These are phyloP conservation scores for Saccharomyces pastorianus DNA, from an alignment of 1,139 yeast species.

Conservation along the genomic window DNA sequence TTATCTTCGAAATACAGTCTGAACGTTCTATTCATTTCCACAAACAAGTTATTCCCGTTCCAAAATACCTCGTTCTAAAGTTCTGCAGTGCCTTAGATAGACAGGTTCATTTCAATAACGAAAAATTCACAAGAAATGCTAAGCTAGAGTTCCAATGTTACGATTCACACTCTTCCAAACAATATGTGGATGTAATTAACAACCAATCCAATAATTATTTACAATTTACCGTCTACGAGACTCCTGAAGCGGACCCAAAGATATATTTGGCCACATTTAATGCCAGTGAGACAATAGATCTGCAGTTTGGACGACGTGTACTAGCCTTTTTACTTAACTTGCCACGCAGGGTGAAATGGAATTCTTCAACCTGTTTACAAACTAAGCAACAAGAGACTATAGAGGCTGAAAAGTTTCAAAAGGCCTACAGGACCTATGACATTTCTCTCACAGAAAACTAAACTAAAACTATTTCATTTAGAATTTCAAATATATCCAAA, in stretches of 20 bases:
- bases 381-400: slow-evolving; percentile 46
- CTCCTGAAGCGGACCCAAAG: slow-evolving; percentile 26
- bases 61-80: slow-evolving; percentile 36
- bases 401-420: slow-evolving; percentile 57
- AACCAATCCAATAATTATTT: slow-evolving; percentile 34
- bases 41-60: slow-evolving; percentile 56
- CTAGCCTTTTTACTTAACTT: slow-evolving; percentile 51
- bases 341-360: slow-evolving; percentile 65
- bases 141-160: slow-evolving; percentile 37
- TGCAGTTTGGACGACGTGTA: slow-evolving; percentile 75
- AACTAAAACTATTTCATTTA: neutral
- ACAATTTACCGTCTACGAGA: slow-evolving; percentile 33
- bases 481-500: too few species aligned
- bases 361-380: slow-evolving; percentile 49
- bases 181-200: slow-evolving; percentile 31
- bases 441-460: slow-evolving; percentile 32
- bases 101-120: slow-evolving; percentile 43
- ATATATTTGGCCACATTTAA: slow-evolving; percentile 28
- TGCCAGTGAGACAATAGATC: slow-evolving; percentile 40
- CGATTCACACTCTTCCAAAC: slow-evolving; percentile 5
- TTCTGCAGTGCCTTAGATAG: slow-evolving; percentile 36
- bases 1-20: slow-evolving; percentile 56
- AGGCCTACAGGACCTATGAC: slow-evolving; percentile 41
- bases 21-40: slow-evolving; percentile 55
- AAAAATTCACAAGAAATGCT: slow-evolving; percentile 39